These are phyloP conservation scores for Gossypium trilobum DNA, from an alignment of 441 rosid species.

Conservation along the genomic window DNA sequence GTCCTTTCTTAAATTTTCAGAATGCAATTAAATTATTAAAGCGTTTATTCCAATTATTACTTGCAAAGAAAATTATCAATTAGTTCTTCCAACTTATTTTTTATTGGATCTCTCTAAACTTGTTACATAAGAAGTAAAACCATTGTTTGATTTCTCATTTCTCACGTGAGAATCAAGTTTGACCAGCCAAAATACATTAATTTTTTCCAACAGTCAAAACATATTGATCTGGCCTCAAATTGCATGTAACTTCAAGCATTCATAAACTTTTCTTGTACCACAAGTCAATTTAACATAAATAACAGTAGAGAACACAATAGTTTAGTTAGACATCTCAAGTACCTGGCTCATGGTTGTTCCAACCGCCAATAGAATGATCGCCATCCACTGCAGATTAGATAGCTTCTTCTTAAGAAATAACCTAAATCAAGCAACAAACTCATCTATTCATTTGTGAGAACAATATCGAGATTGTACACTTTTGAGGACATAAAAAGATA, in stretches of 20 bases:
- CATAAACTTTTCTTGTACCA: background rate
- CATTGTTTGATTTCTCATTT: background rate
- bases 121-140: background rate
- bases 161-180: background rate
- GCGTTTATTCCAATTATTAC: slow-evolving; percentile 1
- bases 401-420: slow-evolving; percentile 20
- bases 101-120: background rate
- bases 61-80: background rate
- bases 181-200: background rate
- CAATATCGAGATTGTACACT: background rate
- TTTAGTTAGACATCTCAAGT: background rate
- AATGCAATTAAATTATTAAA: background rate
- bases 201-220: background rate
- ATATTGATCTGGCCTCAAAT: background rate
- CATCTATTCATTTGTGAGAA: background rate
- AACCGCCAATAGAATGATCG: slow-evolving; percentile 19
- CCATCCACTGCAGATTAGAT: slow-evolving; percentile 18
- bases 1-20: background rate
- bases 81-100: background rate
- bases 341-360: slow-evolving; percentile 21
- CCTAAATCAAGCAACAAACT: slow-evolving; percentile 11
- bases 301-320: background rate
- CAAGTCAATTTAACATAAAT: background rate
- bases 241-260: background rate
- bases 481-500: background rate